Evolutionary conservation across 1,284 basidiomycete genomes (phyloP).

Genomic region (Ganoderma resinaceum): DNA sequence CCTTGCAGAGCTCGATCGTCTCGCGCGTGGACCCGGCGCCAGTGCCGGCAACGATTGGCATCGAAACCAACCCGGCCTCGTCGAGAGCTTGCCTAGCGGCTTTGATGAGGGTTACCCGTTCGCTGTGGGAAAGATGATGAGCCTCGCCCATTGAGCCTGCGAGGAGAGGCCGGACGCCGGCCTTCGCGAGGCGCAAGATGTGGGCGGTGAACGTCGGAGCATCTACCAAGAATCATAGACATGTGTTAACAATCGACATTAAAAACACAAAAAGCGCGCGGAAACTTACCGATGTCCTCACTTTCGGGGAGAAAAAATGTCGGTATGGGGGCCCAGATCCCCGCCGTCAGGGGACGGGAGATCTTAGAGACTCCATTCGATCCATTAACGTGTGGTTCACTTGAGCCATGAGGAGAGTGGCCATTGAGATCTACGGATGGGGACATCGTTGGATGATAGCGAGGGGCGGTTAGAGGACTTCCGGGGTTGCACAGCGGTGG

Average conservation of each 20-base stretch:
- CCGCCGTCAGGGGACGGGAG: constrained; percentile 67
- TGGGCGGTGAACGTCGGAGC: constrained; percentile 77
- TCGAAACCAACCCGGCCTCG: constrained; percentile 58
- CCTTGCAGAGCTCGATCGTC: constrained; percentile 73
- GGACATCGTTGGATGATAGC: constrained; percentile 16
- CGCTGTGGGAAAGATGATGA: constrained; percentile 76
- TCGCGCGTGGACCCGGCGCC: constrained; percentile 83
- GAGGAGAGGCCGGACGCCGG: constrained; percentile 80
- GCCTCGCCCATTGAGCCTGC: constrained; percentile 86
- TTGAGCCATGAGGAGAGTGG: constrained; percentile 4
- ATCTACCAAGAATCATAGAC: constrained; percentile 52
- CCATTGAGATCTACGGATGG: constrained; percentile 11
- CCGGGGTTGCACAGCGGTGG: neutral
- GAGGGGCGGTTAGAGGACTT: constrained; percentile 10
- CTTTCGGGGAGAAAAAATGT: constrained; percentile 79
- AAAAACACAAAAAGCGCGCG: neutral
- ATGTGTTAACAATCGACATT: no score
- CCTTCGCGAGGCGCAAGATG: constrained; percentile 70
- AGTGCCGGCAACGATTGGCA: constrained; percentile 83
- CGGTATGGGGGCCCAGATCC: constrained; percentile 86
- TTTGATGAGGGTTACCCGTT: constrained; percentile 73
- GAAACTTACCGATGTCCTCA: constrained; percentile 79
- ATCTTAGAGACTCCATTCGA: constrained; percentile 26
- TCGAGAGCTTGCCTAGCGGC: constrained; percentile 77
- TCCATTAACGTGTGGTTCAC: constrained; percentile 20